These are phyloP conservation scores for Lecanicillium sp. DNA, from an alignment of 2,329 filamentous ascomycete genomes.

Conservation along the genomic window DNA sequence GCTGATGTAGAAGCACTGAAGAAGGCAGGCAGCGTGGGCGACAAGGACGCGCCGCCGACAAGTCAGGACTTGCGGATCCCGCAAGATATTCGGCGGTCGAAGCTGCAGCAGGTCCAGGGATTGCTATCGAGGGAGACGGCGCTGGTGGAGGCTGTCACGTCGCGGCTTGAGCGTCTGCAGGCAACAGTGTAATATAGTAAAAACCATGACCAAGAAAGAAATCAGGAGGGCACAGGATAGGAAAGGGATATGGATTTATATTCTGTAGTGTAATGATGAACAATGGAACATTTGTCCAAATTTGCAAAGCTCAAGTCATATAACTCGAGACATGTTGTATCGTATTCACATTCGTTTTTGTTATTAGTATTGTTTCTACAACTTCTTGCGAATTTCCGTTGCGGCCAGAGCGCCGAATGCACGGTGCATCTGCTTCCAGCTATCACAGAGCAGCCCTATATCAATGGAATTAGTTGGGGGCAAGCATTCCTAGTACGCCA, in stretches of 20 bases:
- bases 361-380: too few relatives aligned
- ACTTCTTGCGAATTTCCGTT: conserved; percentile 1
- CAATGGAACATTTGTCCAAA: too few relatives aligned
- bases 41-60: conserved; percentile 17
- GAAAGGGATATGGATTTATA: too few relatives aligned
- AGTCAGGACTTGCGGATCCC: conserved; percentile 45
- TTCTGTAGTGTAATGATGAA: too few relatives aligned
- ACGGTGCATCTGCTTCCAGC: conserved; percentile 17
- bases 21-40: conserved; percentile 20
- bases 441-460: conserved; percentile 24
- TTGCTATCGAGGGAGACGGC: conserved; percentile 60
- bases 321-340: too few relatives aligned
- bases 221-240: too few relatives aligned
- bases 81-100: conserved; percentile 52
- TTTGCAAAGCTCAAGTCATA: too few relatives aligned
- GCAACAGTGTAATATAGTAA: conserved; percentile 18
- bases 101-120: conserved; percentile 55
- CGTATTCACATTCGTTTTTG: too few relatives aligned
- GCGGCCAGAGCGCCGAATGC: conserved; percentile 17
- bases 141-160: conserved; percentile 58
- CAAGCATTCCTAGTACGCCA: neutral
- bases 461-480: neutral
- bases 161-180: conserved; percentile 51
- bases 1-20: conserved; percentile 41
- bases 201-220: too few relatives aligned